These are phyloP conservation scores for Graphilbum ipis-grandicollis DNA, from an alignment of 2,329 filamentous ascomycete species.

Conservation along the genomic window DNA sequence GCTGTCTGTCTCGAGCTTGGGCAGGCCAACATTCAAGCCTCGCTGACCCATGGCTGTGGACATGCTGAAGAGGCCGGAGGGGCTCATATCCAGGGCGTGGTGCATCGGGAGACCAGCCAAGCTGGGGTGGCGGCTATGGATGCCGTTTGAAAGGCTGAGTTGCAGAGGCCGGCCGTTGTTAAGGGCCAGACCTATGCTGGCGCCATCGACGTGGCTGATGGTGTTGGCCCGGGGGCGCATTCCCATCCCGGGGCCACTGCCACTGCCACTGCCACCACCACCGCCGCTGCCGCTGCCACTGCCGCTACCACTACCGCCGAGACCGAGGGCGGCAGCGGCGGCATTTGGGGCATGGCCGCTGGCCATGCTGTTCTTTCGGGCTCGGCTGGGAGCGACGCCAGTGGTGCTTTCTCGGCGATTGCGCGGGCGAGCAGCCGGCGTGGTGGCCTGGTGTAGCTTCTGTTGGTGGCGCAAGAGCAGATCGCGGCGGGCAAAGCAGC, in stretches of 20 bases:
- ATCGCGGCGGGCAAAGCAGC: conserved; percentile 90
- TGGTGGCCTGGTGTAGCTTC: conserved; percentile 89
- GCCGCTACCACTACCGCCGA: too few relatives aligned
- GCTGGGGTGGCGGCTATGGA: conserved; percentile 57
- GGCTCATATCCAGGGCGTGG: conserved; percentile 21
- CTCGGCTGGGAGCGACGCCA: conserved; percentile 51
- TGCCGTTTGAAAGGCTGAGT: conserved; percentile 26
- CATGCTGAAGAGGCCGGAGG: conserved; percentile 50
- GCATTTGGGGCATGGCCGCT: conserved; percentile 22
- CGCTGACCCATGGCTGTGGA: conserved; percentile 50
- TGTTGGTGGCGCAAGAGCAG: conserved; percentile 89
- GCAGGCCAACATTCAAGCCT: conserved; percentile 48
- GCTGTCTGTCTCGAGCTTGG: conserved; percentile 74
- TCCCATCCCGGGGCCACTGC: conserved; percentile 27
- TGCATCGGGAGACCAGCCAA: conserved; percentile 49
- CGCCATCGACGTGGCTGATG: conserved; percentile 78
- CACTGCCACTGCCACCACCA: conserved; percentile 26
- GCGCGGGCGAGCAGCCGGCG: conserved; percentile 70
- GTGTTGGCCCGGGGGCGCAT: conserved; percentile 90
- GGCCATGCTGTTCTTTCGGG: conserved; percentile 84
- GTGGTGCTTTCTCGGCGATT: conserved; percentile 83
- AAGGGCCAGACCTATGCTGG: conserved; percentile 37
- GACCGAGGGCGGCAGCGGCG: conserved; percentile 8
- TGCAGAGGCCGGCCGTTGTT: conserved; percentile 21
- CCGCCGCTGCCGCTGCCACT: too few relatives aligned